Conservation (phyloP, 2,329 filamentous ascomycete genomes). For the Saccharata proteae region DNA sequence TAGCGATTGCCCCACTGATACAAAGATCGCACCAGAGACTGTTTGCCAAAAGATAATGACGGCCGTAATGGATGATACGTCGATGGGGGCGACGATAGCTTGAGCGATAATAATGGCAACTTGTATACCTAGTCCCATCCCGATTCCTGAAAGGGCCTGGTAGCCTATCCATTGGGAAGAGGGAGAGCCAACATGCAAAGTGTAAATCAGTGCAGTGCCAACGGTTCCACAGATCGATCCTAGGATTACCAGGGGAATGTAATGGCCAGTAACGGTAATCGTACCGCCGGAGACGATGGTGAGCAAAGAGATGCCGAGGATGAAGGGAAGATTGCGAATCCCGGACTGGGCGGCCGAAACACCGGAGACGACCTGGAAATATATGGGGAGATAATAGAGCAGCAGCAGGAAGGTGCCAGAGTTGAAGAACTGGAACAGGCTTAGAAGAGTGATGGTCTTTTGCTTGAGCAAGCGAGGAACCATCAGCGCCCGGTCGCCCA, state of each 20-base stretch:
- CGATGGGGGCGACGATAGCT: constrained; percentile 20
- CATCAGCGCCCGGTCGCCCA: constrained; percentile 31
- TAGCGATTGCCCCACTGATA: constrained; percentile 28
- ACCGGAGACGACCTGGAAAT: constrained; percentile 33
- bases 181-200: constrained; percentile 24
- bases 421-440: constrained; percentile 25
- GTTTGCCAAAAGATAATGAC: constrained; percentile 32
- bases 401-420: constrained; percentile 24
- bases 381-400: constrained; percentile 37
- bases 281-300: constrained; percentile 14
- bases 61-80: constrained; percentile 28
- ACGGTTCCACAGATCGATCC: constrained; percentile 20
- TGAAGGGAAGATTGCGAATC: constrained; percentile 30
- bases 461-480: constrained; percentile 25
- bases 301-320: constrained; percentile 19
- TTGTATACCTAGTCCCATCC: constrained; percentile 31
- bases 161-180: constrained; percentile 35
- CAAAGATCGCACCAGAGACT: constrained; percentile 30
- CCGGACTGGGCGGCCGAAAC: constrained; percentile 25
- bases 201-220: constrained; percentile 30
- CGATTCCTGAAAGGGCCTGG: constrained; percentile 33
- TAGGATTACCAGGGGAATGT: constrained; percentile 20
- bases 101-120: constrained; percentile 30
- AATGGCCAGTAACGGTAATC: constrained; percentile 22
- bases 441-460: constrained; percentile 23